Base-by-base conservation (phyloP, 164 flowering plant genomes). In the Magnolia kwangsiensis region DNA sequence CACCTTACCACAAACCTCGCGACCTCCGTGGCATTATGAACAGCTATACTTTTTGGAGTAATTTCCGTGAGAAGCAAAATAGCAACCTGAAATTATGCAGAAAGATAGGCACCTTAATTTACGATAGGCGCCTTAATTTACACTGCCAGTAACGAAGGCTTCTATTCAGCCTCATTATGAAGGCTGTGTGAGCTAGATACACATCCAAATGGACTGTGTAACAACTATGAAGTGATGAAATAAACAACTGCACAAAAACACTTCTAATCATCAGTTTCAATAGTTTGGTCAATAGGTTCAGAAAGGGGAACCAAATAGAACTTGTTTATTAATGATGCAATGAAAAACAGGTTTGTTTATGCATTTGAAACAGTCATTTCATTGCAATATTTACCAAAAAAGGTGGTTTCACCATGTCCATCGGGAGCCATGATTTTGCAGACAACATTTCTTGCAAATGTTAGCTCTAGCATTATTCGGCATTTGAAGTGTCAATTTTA, bases 31-130 rank as follows among this genome's bases (percentile, higher is more conserved):
- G 99, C 91, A 88, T 95, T 80, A 77, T 96, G 98, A 77, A 96
- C 99, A 72, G 99, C 99, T 75, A 96, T 87, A 81, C 98, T 93
- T 84, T 96, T 96, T 45, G 98, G 99, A 76, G 99, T 95, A 73
- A 94, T 95, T 83, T 96, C 99, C 14, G 99, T 96, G 72, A 96
- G 96, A 14, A 96, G 95, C 87, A 96, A 88, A 82, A 96, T 79
- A 51, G 91, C 93, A 82, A 96, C 98, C 99, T 96, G 87, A 70
- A 66, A 76, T 31, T 76, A 73, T 72, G 74, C 69, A 72, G 37
- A 71, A 68, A 21, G 16, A 65, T 14, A 50, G 16, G 13, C 21
- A 3, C 24, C 50, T 73, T 68, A 67, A 50, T 14, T 72, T 27
- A 66, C 19, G 16, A 65, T 14, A 50, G 16, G 13, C 21, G 2